A percentile compares a stretch with the other conserved stretches of the same genome.
phyloP scores from a whole-genome alignment of 2,329 filamentous ascomycete species.

The Fonsecaea monophora region DNA sequence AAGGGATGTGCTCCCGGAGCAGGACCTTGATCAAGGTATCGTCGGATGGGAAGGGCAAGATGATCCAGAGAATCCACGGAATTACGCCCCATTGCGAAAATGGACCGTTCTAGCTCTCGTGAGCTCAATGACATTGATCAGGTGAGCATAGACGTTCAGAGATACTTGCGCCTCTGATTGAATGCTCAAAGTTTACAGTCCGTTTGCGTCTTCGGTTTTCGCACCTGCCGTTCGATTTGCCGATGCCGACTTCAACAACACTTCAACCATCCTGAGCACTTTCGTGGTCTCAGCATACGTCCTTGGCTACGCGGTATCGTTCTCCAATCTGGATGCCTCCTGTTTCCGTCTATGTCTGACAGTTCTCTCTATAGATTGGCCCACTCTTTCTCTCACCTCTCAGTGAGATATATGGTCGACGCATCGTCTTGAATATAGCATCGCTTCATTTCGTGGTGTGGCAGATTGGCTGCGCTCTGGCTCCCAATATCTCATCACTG shows the following conservation, averaged over 20 bases:
- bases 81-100: slow-evolving; percentile 43
- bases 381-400: slow-evolving; percentile 76
- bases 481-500: slow-evolving; percentile 78
- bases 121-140: slow-evolving; percentile 28
- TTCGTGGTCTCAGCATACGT: slow-evolving; percentile 69
- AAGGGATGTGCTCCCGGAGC: neutral
- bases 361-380: slow-evolving; percentile 60
- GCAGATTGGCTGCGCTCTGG: slow-evolving; percentile 53
- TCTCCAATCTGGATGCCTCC: neutral
- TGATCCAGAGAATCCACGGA: slow-evolving; percentile 44
- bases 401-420: slow-evolving; percentile 70
- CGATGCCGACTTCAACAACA: slow-evolving; percentile 65
- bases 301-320: slow-evolving; percentile 46
- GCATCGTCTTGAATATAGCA: slow-evolving; percentile 11
- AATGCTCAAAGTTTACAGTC: slow-evolving; percentile 33
- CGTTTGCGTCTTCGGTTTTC: slow-evolving; percentile 65
- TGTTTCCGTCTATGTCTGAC: neutral
- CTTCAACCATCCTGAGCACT: slow-evolving; percentile 60
- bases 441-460: slow-evolving; percentile 20
- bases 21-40: slow-evolving; percentile 20
- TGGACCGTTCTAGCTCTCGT: slow-evolving; percentile 30
- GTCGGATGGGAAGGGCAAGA: slow-evolving; percentile 43
- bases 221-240: slow-evolving; percentile 70
- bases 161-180: neutral
- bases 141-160: neutral